Evolutionary conservation across 768 basidiomycete genomes (phyloP), one percentile per base, ranked within the genome.

Genomic region (Amanita muscaria): DNA sequence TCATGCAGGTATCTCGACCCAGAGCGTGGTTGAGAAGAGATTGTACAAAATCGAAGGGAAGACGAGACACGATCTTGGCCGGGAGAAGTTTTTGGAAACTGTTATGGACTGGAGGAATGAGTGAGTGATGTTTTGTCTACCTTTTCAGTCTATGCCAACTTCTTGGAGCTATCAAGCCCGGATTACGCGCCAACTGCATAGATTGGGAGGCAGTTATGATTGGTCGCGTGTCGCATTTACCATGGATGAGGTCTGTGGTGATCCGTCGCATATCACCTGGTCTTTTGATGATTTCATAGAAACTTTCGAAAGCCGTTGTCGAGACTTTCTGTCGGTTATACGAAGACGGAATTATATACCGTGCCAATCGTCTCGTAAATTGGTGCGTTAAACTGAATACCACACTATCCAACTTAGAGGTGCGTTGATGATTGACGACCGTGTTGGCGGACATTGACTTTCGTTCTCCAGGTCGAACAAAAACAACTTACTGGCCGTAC

Each of bases 91-190:
- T 64, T 58, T 99, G 52, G 79, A 83, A 51, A 88, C 81, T 45
- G 92, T 97, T 22, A 83, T 83, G 81, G 84, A 85, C 22, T 99
- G 96, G 96, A 98, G 96, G 62, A 87, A 92, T 53, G 90, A 94
- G 89, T 94, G 52, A 40, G 87, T 72, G 38, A 52, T 10, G 6
- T 29, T 41, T 11, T 21, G 1, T 36, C 15, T 32, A 33, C 14
- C n/a, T 24, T 47, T n/a, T 23, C 24, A 7, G 19, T 10, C 18
- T 44, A 21, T 15, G 10, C n/a, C 19, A 21, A 14, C 21, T 24
- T 23, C 1, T 16, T 42, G 3, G 48, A 94, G 91, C 47, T 99
- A 98, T 59, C 93, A 98, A 60, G 71, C 66, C n/a, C 79, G 88
- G 37, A 98, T 98, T 58, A 90, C 91, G 4, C 79, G 79, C 48